Evolutionary conservation across 352 stramenopile species (phyloP).

Genomic region (Pythium rishiriense): DNA sequence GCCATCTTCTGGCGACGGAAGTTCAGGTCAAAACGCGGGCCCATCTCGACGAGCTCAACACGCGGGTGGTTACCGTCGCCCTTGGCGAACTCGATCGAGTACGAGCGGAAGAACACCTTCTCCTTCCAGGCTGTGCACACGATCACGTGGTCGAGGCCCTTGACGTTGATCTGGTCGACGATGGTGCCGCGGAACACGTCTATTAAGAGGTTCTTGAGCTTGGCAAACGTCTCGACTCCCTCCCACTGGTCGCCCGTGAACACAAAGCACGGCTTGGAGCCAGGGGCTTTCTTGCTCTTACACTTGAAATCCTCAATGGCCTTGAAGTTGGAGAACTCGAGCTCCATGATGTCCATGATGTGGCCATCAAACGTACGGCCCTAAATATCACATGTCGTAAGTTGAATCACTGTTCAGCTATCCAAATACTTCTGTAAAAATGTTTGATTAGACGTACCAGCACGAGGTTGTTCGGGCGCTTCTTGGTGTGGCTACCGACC

Average conservation of each 20-base stretch:
- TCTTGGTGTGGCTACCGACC: conserved; percentile 98
- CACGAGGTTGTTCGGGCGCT: conserved; percentile 98
- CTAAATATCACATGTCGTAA: too few relatives aligned
- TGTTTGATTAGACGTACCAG: conserved; percentile 44
- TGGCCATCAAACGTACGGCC: conserved; percentile 98
- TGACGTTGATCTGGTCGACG: conserved; percentile 95
- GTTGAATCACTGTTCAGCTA: too few relatives aligned
- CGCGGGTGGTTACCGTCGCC: conserved; percentile 80
- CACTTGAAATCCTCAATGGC: conserved; percentile 92
- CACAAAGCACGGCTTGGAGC: conserved; percentile 95
- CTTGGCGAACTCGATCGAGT: conserved; percentile 95
- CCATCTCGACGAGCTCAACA: conserved; percentile 91
- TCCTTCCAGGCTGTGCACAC: conserved; percentile 94
- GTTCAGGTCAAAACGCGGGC: conserved; percentile 86
- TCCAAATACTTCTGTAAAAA: too few relatives aligned
- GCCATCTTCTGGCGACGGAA: conserved; percentile 96
- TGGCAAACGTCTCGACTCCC: conserved; percentile 86
- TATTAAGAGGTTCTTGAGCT: conserved; percentile 94
- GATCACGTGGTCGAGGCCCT: conserved; percentile 97
- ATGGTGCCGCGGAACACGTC: conserved; percentile 98
- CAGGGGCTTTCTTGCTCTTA: conserved; percentile 91
- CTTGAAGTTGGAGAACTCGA: conserved; percentile 96
- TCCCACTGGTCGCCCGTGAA: conserved; percentile 96
- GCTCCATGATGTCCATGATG: conserved; percentile 98
- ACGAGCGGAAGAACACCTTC: conserved; percentile 95